Conservation (phyloP, 371 early-diverging fungal genomes). For the Actinomucor elegans region DNA sequence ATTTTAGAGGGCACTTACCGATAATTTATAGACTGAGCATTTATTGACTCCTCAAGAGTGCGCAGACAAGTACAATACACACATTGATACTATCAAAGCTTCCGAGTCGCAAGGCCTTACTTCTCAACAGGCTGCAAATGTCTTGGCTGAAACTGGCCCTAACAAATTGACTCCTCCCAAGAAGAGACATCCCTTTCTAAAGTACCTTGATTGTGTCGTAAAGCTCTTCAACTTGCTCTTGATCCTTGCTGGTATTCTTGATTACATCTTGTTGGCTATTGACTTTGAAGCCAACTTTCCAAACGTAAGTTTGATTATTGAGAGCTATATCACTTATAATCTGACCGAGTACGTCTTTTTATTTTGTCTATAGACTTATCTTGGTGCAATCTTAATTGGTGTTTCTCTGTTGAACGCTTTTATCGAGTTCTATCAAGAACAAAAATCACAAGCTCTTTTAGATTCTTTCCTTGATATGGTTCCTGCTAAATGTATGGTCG, state of each 20-base stretch:
- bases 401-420: slow-evolving; percentile 89
- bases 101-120: slow-evolving; percentile 72
- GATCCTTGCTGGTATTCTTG: slow-evolving; percentile 78
- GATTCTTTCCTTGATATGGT: slow-evolving; percentile 92
- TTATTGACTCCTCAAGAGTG: slow-evolving; percentile 70
- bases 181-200: slow-evolving; percentile 66
- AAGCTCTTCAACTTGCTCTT: slow-evolving; percentile 87
- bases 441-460: slow-evolving; percentile 81
- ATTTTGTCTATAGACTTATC: slow-evolving; percentile 64
- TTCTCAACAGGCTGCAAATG: slow-evolving; percentile 56
- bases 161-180: slow-evolving; percentile 90
- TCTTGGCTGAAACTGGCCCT: slow-evolving; percentile 72
- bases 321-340: neutral
- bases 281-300: slow-evolving; percentile 66
- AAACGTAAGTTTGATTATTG: slow-evolving; percentile 53
- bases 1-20: neutral
- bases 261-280: slow-evolving; percentile 76
- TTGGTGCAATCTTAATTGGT: slow-evolving; percentile 84
- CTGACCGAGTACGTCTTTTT: neutral
- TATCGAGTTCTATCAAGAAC: slow-evolving; percentile 91
- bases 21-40: slow-evolving; percentile 65
- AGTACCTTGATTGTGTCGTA: slow-evolving; percentile 71
- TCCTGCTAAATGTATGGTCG: slow-evolving; percentile 74
- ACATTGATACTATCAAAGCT: slow-evolving; percentile 59
- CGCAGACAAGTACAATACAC: slow-evolving; percentile 53